phyloP scores from a whole-genome alignment of 352 stramenopile species.

The Saprolegnia parasitica region DNA sequence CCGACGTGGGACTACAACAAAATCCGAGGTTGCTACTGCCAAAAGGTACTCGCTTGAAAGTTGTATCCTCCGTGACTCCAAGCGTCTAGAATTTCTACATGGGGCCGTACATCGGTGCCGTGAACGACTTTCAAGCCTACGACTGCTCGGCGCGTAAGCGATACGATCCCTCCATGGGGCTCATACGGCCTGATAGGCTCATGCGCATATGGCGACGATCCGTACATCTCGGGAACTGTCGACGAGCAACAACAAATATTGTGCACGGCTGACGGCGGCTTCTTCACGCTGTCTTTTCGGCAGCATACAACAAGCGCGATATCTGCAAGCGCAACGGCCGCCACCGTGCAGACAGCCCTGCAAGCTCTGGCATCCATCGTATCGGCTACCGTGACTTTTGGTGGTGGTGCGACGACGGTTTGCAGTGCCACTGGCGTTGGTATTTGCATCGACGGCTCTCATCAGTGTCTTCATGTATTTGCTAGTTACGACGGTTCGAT shows the following conservation, averaged over 20 bases:
- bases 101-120: slow-evolving; percentile 52
- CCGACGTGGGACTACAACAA: slow-evolving; percentile 81
- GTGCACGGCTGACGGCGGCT: slow-evolving; percentile 47
- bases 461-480: background rate
- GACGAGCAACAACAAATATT: slow-evolving; percentile 66
- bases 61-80: background rate
- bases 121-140: slow-evolving; percentile 40
- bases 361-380: slow-evolving; percentile 51
- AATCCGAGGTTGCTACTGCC: slow-evolving; percentile 79
- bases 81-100: slow-evolving; percentile 49
- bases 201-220: slow-evolving; percentile 47
- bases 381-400: slow-evolving; percentile 54
- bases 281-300: slow-evolving; percentile 70
- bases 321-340: slow-evolving; percentile 38
- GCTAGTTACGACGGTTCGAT: slow-evolving; percentile 54
- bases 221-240: slow-evolving; percentile 46
- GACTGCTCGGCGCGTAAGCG: slow-evolving; percentile 11
- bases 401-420: slow-evolving; percentile 30
- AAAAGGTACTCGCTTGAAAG: slow-evolving; percentile 11
- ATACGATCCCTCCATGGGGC: background rate
- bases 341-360: slow-evolving; percentile 46
- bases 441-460: slow-evolving; percentile 27
- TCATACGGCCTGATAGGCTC: slow-evolving; percentile 5
- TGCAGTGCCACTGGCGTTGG: slow-evolving; percentile 40
- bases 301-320: slow-evolving; percentile 55